These are phyloP conservation scores for Botryosphaeria dothidea DNA, from an alignment of 2,329 filamentous ascomycete species.

Conservation along the genomic window DNA sequence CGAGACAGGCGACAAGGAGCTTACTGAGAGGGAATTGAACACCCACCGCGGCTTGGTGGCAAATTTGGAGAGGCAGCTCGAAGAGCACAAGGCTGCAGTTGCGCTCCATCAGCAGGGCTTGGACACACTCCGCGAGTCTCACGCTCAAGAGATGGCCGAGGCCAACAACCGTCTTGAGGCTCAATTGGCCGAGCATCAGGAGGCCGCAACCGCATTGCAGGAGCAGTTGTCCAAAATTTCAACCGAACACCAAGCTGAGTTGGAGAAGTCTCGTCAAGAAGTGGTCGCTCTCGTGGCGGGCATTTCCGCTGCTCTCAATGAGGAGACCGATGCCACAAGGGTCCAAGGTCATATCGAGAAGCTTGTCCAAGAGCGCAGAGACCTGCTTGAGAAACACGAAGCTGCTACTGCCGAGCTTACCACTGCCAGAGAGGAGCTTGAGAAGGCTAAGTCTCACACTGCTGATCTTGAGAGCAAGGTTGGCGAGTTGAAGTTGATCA, in stretches of 20 bases:
- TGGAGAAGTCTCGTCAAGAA: constrained; percentile 61
- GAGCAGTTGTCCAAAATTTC: constrained; percentile 26
- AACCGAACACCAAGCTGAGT: constrained; percentile 54
- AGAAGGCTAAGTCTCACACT: constrained; percentile 40
- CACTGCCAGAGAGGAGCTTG: constrained; percentile 43
- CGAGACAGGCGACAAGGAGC: constrained; percentile 61
- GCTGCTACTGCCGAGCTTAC: constrained; percentile 46
- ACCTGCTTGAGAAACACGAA: constrained; percentile 43
- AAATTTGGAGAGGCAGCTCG: constrained; percentile 59
- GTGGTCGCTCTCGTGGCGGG: constrained; percentile 61
- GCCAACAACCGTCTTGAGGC: constrained; percentile 36
- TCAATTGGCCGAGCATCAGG: constrained; percentile 34
- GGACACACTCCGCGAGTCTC: constrained; percentile 54
- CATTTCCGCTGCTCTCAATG: constrained; percentile 65
- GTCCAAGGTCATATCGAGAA: constrained; percentile 46
- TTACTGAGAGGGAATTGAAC: constrained; percentile 54
- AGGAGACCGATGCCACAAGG: constrained; percentile 52
- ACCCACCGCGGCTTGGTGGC: constrained; percentile 53
- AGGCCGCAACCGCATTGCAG: constrained; percentile 36
- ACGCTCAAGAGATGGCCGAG: constrained; percentile 54
- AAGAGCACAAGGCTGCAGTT: constrained; percentile 56
- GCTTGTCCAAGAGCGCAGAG: constrained; percentile 48
- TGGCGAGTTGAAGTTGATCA: constrained; percentile 47
- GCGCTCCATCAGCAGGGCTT: constrained; percentile 56
- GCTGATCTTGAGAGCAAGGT: constrained; percentile 45